These are phyloP conservation scores for Phaffia australis DNA, from an alignment of 768 basidiomycete species.

Conservation along the genomic window DNA sequence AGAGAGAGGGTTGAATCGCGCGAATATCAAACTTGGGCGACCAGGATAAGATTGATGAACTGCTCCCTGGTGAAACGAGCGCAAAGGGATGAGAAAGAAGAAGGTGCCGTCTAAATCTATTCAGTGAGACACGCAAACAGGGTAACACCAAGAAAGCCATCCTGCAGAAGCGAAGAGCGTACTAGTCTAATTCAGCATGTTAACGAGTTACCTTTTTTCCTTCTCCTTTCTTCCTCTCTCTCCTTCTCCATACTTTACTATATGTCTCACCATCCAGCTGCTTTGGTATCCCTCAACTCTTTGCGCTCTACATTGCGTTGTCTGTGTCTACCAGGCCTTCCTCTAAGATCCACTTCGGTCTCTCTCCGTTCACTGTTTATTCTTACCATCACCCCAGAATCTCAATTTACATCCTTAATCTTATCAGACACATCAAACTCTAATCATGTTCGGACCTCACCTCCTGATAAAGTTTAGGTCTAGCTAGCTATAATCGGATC, in stretches of 20 bases:
- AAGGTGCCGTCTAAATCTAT: too few species aligned
- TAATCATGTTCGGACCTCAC: not conserved
- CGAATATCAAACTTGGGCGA: too few species aligned
- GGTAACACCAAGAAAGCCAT: too few species aligned
- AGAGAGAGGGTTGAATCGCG: too few species aligned
- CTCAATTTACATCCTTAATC: not conserved
- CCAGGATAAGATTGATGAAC: too few species aligned
- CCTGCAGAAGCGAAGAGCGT: too few species aligned
- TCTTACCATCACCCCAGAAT: constrained; percentile 26
- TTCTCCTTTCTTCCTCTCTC: not conserved
- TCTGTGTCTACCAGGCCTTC: not conserved
- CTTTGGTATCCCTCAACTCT: too few species aligned
- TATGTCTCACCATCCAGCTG: not conserved
- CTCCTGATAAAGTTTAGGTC: not conserved
- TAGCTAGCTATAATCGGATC: not conserved
- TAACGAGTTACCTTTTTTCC: too few species aligned
- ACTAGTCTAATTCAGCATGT: too few species aligned
- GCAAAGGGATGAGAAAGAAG: too few species aligned
- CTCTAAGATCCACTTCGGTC: constrained; percentile 20
- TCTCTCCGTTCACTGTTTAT: constrained; percentile 21
- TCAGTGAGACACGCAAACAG: too few species aligned
- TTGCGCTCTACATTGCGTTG: not conserved
- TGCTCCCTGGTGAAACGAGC: too few species aligned
- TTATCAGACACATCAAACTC: not conserved
- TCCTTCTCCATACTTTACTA: not conserved